Conservation (phyloP, 129 eudicot genomes). For the Cynara cardunculus region DNA sequence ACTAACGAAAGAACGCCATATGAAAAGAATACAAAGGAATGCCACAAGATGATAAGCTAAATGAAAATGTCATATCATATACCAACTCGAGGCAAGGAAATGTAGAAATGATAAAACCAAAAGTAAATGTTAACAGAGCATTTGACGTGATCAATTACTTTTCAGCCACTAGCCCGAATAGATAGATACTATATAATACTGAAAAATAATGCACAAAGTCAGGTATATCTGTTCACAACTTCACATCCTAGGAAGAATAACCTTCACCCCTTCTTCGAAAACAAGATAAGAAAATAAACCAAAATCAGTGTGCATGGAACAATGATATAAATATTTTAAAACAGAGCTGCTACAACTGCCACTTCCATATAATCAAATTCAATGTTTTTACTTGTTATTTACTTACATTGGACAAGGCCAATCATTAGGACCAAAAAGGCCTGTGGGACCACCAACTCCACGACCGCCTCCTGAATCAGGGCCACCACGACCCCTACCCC, state of each 20-base stretch:
- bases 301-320: background rate
- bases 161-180: too few relatives aligned
- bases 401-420: constrained; percentile 99
- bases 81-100: too few relatives aligned
- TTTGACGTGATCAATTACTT: too few relatives aligned
- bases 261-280: background rate
- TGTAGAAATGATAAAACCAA: too few relatives aligned
- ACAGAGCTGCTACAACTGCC: background rate
- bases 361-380: background rate
- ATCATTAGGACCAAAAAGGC: constrained; percentile 98
- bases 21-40: too few relatives aligned
- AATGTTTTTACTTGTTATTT: background rate
- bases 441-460: constrained; percentile 65
- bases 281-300: background rate
- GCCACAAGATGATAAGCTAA: too few relatives aligned
- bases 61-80: too few relatives aligned
- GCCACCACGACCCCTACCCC: constrained; percentile 89
- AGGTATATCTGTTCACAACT: background rate
- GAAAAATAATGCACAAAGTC: too few relatives aligned
- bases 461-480: constrained; percentile 65
- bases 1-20: too few relatives aligned
- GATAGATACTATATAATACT: too few relatives aligned
- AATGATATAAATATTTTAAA: background rate
- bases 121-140: too few relatives aligned
- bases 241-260: background rate